A percentile compares a stretch with the other conserved stretches of the same genome.
Conservation (phyloP, 129 eudicot genomes). For the Lonicera japonica region DNA sequence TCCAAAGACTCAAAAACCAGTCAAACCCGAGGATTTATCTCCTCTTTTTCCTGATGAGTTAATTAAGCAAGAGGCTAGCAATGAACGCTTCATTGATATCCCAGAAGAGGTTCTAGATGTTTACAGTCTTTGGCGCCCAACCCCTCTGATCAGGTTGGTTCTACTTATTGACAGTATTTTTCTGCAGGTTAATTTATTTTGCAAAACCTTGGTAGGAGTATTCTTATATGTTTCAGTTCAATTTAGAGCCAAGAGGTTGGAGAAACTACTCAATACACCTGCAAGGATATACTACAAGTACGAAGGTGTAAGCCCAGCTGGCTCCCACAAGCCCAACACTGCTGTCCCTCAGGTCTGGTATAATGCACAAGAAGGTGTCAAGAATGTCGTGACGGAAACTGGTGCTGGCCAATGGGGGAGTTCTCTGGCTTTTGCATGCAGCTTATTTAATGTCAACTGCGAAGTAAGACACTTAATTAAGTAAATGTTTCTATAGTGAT, state of each 20-base stretch:
- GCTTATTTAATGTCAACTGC: conserved; percentile 74
- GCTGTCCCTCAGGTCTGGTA: conserved; percentile 97
- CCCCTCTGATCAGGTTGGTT: conserved; percentile 82
- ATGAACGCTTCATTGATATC: conserved; percentile 52
- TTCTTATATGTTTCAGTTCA: conserved; percentile 24
- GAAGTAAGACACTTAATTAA: conserved; percentile 41
- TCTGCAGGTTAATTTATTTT: conserved; percentile 7
- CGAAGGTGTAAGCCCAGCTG: conserved; percentile 98
- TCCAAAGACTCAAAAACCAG: conserved; percentile 68
- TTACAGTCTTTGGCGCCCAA: conserved; percentile 90
- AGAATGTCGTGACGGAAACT: conserved; percentile 87
- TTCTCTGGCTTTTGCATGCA: conserved; percentile 84
- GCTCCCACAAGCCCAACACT: conserved; percentile 92
- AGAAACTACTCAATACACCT: conserved; percentile 86
- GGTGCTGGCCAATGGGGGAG: conserved; percentile 99
- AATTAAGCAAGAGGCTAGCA: conserved; percentile 70
- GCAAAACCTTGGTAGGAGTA: background rate
- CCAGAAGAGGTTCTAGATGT: conserved; percentile 85
- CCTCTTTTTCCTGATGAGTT: conserved; percentile 79
- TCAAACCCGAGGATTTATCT: conserved; percentile 71
- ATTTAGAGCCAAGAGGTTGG: conserved; percentile 91
- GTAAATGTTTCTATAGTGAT: background rate
- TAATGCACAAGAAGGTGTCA: conserved; percentile 80
- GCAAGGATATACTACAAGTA: conserved; percentile 93
- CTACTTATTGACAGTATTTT: background rate